Base-by-base conservation (phyloP, 257 asterid species). In the Nemophila menziesii region DNA sequence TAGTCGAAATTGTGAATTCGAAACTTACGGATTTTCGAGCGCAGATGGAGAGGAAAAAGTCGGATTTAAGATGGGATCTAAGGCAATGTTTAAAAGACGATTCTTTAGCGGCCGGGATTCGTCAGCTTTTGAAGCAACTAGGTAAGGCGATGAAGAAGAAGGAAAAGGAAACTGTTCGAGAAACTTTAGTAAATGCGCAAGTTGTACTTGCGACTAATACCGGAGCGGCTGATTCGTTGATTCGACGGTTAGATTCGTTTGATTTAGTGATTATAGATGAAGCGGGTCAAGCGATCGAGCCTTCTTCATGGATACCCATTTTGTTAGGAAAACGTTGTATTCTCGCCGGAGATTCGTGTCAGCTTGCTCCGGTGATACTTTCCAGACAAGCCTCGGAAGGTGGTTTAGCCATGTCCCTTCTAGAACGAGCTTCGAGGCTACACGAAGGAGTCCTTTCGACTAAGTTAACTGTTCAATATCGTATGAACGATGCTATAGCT, bases 271-370 rank as follows among this genome's bases (percentile, higher is more conserved):
- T 87, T 52, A 76, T 83, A 46, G 97, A 87, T 62, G 97, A 87
- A 75, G 95, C 97, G 21, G 90, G 72, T 41, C 97, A 87, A 65
- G 93, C 97, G 49, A 87, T 87, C 52, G 97, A 87, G 63, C 95
- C 97, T 63, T 73, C 95, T 44, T 87, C 82, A 56, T 87, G 97
- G 97, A 80, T 87, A 57, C 97, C 97, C 6, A 78, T 87, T 57
- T 66, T 87, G 73, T 79, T 66, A n/a, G 97, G 95, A 39, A 83
- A 78, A 57, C 93, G 97, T 23, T 87, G 97, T 56, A 68, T 87
- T 52, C 93, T 87, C 52, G 93, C 97, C 1, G 97, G 97, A 20
- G 97, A 87, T 47, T 77, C 69, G 43, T 83, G 78, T 72, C 97
- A 87, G 64, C 97, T 87, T 57, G 92, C 97, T 41, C 97, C 97